These are phyloP conservation scores for Zygotorulaspora chibaensis DNA, from an alignment of 805 yeast genomes.

Conservation along the genomic window DNA sequence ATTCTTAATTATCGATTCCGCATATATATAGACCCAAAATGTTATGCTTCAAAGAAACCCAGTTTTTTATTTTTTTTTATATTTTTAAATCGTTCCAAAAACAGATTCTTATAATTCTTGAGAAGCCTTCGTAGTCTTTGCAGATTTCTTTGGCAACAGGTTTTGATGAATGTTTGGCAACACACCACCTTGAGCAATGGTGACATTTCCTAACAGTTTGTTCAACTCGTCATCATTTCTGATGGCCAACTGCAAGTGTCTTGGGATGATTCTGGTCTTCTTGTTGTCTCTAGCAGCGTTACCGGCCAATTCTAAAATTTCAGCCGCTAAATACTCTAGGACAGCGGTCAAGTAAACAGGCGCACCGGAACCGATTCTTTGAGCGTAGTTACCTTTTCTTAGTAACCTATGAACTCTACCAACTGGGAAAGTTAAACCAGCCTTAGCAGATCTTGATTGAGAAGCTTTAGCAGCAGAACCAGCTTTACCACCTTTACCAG, in stretches of 20 bases:
- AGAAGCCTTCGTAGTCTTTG: slow-evolving; percentile 56
- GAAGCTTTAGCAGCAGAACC: slow-evolving; percentile 93
- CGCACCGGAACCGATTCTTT: slow-evolving; percentile 99
- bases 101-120: slow-evolving; percentile 52
- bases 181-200: slow-evolving; percentile 99
- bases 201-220: slow-evolving; percentile 87
- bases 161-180: slow-evolving; percentile 94
- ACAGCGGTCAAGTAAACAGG: slow-evolving; percentile 98
- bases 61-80: neutral
- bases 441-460: slow-evolving; percentile 97
- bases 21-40: no score
- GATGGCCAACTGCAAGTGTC: slow-evolving; percentile 97
- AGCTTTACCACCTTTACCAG: slow-evolving; percentile 83
- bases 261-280: slow-evolving; percentile 98
- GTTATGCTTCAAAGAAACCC: neutral
- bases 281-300: slow-evolving; percentile 99
- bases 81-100: neutral
- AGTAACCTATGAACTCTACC: slow-evolving; percentile 97
- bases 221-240: slow-evolving; percentile 98
- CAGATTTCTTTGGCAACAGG: slow-evolving; percentile 78
- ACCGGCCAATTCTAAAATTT: slow-evolving; percentile 97
- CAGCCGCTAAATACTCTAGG: slow-evolving; percentile 95
- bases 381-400: slow-evolving; percentile 97
- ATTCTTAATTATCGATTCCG: neutral
- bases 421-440: slow-evolving; percentile 98